Conservation (phyloP, 352 stramenopile species). For the Globisporangium polare region DNA sequence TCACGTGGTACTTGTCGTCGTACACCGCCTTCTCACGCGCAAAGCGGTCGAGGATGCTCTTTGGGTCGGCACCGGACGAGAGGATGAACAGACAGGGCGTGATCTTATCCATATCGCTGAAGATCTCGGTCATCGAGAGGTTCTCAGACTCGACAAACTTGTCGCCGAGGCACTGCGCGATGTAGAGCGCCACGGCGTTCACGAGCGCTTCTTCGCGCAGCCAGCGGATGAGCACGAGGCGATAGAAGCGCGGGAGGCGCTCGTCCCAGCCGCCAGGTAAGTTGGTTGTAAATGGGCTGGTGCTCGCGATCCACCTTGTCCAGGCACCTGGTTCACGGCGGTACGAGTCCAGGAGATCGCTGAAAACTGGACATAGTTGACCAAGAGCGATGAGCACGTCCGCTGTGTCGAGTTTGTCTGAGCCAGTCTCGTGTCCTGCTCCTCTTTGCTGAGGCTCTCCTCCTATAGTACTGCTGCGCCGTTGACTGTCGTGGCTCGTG, state of each 20-base stretch:
- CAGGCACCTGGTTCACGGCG: constrained; percentile 34
- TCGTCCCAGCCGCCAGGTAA: constrained; percentile 35
- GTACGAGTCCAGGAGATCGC: constrained; percentile 36
- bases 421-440: background rate
- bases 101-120: constrained; percentile 47
- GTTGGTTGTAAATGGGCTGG: constrained; percentile 30
- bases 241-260: constrained; percentile 34
- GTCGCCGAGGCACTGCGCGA: constrained; percentile 32
- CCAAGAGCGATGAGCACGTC: constrained; percentile 30
- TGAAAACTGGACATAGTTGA: constrained; percentile 19
- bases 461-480: background rate
- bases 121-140: constrained; percentile 42
- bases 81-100: constrained; percentile 78
- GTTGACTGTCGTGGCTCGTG: background rate
- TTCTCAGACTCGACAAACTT: constrained; percentile 15
- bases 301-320: constrained; percentile 33
- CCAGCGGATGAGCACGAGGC: constrained; percentile 58
- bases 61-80: constrained; percentile 65
- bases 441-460: background rate
- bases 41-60: constrained; percentile 42
- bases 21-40: constrained; percentile 32
- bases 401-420: constrained; percentile 12
- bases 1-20: constrained; percentile 42
- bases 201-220: constrained; percentile 51
- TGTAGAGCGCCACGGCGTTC: constrained; percentile 31